Percentiles rank a stretch among this genome's conserved stretches.
Evolutionary conservation across 305 asterid species (phyloP).

Genomic region (Fraxinus velutina): DNA sequence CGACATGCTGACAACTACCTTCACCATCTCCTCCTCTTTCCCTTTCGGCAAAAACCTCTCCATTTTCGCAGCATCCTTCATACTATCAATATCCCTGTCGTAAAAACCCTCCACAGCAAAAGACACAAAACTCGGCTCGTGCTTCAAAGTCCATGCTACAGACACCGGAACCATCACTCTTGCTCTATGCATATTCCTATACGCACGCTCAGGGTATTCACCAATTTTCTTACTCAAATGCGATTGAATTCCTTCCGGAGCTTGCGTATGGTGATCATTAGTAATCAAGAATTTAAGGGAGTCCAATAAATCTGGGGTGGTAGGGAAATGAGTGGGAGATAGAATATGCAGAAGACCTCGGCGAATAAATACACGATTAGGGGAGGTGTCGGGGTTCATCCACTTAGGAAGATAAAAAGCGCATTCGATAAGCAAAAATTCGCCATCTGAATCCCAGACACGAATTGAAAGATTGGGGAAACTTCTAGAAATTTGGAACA

Average conservation of each 20-base stretch:
- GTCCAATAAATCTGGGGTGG: constrained; percentile 42
- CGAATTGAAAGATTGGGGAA: constrained; percentile 60
- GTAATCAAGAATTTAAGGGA: constrained; percentile 41
- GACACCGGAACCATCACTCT: constrained; percentile 61
- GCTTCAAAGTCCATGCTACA: constrained; percentile 73
- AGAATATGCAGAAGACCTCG: constrained; percentile 59
- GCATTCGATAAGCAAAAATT: constrained; percentile 69
- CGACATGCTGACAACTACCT: constrained; percentile 63
- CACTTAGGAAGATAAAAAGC: constrained; percentile 88
- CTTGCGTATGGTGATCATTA: constrained; percentile 24
- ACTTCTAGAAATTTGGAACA: constrained; percentile 51
- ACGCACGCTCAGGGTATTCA: constrained; percentile 66
- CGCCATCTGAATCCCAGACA: constrained; percentile 80
- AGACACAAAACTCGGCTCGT: constrained; percentile 61
- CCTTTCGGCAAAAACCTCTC: constrained; percentile 64
- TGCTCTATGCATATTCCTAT: constrained; percentile 55
- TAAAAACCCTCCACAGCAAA: constrained; percentile 82
- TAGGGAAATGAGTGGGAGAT: constrained; percentile 41
- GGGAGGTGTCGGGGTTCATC: constrained; percentile 74
- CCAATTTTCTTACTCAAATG: constrained; percentile 56
- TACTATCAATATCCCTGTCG: constrained; percentile 79
- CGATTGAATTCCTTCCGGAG: constrained; percentile 57
- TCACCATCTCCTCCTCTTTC: constrained; percentile 68
- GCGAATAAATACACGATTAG: constrained; percentile 75
- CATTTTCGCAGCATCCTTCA: constrained; percentile 78